phyloP scores from a whole-genome alignment of 2,329 filamentous ascomycete genomes.

The Metarhizium album region DNA sequence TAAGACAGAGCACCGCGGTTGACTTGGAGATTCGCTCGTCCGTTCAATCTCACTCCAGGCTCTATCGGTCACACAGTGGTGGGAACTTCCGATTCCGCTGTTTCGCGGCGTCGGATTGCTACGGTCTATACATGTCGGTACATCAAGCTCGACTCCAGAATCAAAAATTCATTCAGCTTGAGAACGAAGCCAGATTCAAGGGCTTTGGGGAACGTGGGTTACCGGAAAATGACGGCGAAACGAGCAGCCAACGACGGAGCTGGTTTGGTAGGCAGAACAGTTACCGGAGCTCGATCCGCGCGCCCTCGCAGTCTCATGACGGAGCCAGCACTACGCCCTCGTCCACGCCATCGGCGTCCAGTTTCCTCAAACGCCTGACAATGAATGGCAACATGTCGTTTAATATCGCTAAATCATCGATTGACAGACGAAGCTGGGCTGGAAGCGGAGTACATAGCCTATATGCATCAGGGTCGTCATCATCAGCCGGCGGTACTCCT shows the following conservation, averaged over 20 bases:
- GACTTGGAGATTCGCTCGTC: constrained; percentile 92
- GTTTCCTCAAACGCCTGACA: constrained; percentile 71
- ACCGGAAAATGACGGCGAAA: constrained; percentile 35
- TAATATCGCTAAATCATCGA: constrained; percentile 70
- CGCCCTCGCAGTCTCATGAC: constrained; percentile 58
- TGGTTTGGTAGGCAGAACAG: constrained; percentile 56
- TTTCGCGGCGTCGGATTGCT: constrained; percentile 64
- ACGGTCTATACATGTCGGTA: constrained; percentile 72
- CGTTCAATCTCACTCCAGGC: constrained; percentile 58
- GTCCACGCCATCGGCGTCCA: constrained; percentile 57
- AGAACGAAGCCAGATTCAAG: constrained; percentile 58
- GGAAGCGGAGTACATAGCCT: constrained; percentile 45
- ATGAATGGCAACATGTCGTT: constrained; percentile 60
- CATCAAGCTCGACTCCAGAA: constrained; percentile 88
- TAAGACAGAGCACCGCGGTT: constrained; percentile 81
- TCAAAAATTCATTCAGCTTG: constrained; percentile 66
- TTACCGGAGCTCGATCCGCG: constrained; percentile 51
- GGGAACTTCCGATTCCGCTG: constrained; percentile 86
- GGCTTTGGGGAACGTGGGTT: constrained; percentile 52
- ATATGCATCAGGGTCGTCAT: constrained; percentile 49
- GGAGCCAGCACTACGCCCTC: constrained; percentile 56
- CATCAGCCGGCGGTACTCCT: constrained; percentile 36
- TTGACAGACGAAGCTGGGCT: constrained; percentile 44
- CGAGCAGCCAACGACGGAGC: constrained; percentile 36
- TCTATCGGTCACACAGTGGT: constrained; percentile 50